Evolutionary conservation across 2,329 filamentous ascomycete genomes (phyloP).

Genomic region (Monosporascus sp.): DNA sequence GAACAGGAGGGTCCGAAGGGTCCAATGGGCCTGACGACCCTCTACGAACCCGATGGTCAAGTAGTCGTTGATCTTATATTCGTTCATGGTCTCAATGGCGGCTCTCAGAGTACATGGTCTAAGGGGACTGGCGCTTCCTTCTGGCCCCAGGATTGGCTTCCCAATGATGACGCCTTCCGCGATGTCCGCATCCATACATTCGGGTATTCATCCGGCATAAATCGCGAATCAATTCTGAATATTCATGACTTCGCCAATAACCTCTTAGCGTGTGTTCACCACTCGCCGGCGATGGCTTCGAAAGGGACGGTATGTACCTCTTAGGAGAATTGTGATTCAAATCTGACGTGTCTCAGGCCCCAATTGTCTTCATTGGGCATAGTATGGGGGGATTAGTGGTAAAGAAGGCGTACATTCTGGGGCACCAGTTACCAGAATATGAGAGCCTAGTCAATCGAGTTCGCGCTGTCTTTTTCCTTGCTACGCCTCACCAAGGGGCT

Average conservation of each 20-base stretch:
- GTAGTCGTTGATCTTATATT: conserved; percentile 27
- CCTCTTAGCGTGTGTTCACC: conserved; percentile 22
- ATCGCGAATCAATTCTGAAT: conserved; percentile 18
- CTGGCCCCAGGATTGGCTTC: conserved; percentile 31
- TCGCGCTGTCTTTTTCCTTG: conserved; percentile 30
- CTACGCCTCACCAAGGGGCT: conserved; percentile 30
- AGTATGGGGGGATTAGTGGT: conserved; percentile 34
- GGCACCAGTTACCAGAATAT: conserved; percentile 15
- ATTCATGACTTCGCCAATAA: conserved; percentile 27
- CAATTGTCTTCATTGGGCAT: conserved; percentile 29
- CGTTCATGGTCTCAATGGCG: conserved; percentile 33
- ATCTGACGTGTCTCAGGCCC: conserved; percentile 5
- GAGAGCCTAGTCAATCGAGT: conserved; percentile 15
- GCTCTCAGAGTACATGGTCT: conserved; percentile 30
- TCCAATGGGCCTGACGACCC: conserved; percentile 17
- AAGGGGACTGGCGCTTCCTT: conserved; percentile 14
- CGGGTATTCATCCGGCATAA: conserved; percentile 18
- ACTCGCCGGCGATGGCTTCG: conserved; percentile 18
- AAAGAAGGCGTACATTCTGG: conserved; percentile 30
- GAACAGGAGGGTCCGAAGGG: conserved; percentile 10
- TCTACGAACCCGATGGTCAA: conserved; percentile 8
- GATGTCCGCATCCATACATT: conserved; percentile 29
- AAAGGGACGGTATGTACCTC: too few relatives aligned
- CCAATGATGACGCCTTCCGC: conserved; percentile 22
- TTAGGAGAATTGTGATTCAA: too few relatives aligned